A percentile compares a stretch with the other conserved stretches of the same genome.
Evolutionary conservation across 805 yeast genomes (phyloP).

Genomic region (Candida arabinofermentans): DNA sequence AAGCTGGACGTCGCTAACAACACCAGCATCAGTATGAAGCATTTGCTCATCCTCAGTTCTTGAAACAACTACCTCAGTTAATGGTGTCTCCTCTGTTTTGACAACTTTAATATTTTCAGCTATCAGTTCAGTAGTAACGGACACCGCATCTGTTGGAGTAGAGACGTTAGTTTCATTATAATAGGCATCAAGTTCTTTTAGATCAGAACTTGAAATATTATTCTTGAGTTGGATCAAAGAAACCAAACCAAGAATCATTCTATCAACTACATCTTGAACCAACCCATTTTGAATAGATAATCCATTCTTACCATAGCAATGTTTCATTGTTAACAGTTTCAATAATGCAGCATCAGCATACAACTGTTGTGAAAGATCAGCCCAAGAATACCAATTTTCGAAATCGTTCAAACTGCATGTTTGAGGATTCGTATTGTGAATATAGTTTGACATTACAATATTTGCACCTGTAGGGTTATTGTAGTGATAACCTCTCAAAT

Average conservation of each 20-base stretch:
- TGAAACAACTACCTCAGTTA: too few relatives aligned
- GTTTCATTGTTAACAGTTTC: constrained; percentile 32
- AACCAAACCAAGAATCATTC: constrained; percentile 28
- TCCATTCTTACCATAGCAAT: constrained; percentile 21
- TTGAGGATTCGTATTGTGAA: constrained; percentile 23
- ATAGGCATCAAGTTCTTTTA: constrained; percentile 13
- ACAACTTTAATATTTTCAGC: too few relatives aligned
- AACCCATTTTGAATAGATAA: constrained; percentile 23
- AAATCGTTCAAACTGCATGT: constrained; percentile 19
- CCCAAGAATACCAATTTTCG: constrained; percentile 34
- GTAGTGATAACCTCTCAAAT: constrained; percentile 21
- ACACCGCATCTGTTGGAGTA: too few relatives aligned
- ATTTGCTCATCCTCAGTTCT: too few relatives aligned
- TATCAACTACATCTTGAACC: constrained; percentile 28
- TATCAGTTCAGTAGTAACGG: too few relatives aligned
- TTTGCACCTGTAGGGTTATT: constrained; percentile 22
- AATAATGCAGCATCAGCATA: constrained; percentile 37
- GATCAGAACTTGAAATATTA: constrained; percentile 13
- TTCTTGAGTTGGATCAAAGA: constrained; percentile 22
- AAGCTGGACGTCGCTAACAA: too few relatives aligned
- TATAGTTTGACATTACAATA: constrained; percentile 20
- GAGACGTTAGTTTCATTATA: constrained; percentile 14
- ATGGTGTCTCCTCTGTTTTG: too few relatives aligned
- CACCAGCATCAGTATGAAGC: too few relatives aligned
- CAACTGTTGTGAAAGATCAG: constrained; percentile 33